These are phyloP conservation scores for Moringa oleifera DNA, from an alignment of 345 rosid species.

Conservation along the genomic window DNA sequence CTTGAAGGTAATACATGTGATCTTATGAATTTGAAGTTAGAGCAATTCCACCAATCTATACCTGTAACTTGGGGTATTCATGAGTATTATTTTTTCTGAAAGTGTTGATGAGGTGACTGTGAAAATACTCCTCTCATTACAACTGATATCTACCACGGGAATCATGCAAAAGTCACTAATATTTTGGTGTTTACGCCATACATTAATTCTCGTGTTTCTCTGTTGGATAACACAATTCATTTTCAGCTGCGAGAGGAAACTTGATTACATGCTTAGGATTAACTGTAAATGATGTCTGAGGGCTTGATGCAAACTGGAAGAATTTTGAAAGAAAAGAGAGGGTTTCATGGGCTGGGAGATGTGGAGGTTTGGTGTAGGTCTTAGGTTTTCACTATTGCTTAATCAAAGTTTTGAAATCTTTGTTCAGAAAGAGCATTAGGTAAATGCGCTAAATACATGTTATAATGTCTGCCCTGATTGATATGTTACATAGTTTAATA, in stretches of 20 bases:
- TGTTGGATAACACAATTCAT: no score
- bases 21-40: not conserved
- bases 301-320: not conserved
- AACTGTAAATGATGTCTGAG: not conserved
- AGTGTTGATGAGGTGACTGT: no score
- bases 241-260: no score
- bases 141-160: no score
- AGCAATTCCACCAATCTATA: not conserved
- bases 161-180: no score
- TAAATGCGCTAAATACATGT: no score
- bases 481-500: no score
- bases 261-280: not conserved
- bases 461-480: not conserved
- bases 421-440: no score
- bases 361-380: not conserved
- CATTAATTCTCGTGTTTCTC: not conserved
- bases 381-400: not conserved
- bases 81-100: no score
- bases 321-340: not conserved
- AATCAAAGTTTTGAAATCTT: not conserved
- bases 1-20: conserved; percentile 54
- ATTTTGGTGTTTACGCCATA: no score
- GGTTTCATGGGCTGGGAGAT: not conserved
- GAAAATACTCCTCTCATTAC: no score
- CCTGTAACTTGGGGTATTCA: no score